Percentiles rank a stretch among this genome's conserved stretches.
These are phyloP conservation scores for Candida andamanensis DNA, from an alignment of 805 yeast species.

Conservation along the genomic window DNA sequence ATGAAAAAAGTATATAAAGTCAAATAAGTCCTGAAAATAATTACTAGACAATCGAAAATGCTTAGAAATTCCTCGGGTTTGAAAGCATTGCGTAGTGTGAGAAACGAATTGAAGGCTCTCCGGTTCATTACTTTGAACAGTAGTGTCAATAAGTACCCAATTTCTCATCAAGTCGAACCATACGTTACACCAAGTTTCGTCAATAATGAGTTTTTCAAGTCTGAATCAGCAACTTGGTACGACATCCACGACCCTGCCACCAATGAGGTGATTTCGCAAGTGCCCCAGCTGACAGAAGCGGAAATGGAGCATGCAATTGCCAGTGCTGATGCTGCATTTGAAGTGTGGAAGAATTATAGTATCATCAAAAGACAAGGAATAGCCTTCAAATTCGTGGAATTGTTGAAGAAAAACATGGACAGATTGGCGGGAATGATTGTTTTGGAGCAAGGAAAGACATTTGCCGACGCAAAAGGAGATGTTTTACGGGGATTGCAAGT, in stretches of 20 bases:
- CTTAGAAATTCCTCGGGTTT: no score
- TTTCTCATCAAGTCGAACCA: slow-evolving; percentile 39
- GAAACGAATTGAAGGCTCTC: no score
- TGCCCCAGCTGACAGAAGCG: slow-evolving; percentile 65
- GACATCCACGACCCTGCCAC: slow-evolving; percentile 78
- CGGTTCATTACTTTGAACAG: no score
- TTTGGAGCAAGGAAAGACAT: slow-evolving; percentile 57
- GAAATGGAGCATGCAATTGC: slow-evolving; percentile 64
- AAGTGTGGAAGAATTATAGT: slow-evolving; percentile 47
- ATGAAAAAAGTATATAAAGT: neutral
- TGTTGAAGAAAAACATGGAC: slow-evolving; percentile 63
- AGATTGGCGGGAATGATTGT: slow-evolving; percentile 54
- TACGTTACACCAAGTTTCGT: slow-evolving; percentile 48
- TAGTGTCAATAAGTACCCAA: slow-evolving; percentile 32
- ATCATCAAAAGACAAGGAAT: slow-evolving; percentile 69
- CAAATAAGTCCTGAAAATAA: neutral
- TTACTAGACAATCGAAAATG: no score
- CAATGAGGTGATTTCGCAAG: slow-evolving; percentile 56
- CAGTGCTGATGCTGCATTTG: slow-evolving; percentile 60
- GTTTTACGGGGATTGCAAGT: slow-evolving; percentile 74
- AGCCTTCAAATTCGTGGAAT: slow-evolving; percentile 61
- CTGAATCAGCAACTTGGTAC: slow-evolving; percentile 52
- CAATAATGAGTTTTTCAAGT: slow-evolving; percentile 47
- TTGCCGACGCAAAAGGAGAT: slow-evolving; percentile 68
- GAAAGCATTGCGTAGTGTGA: no score